phyloP scores from a whole-genome alignment of 345 rosid species.

The Iberis pinnata region DNA sequence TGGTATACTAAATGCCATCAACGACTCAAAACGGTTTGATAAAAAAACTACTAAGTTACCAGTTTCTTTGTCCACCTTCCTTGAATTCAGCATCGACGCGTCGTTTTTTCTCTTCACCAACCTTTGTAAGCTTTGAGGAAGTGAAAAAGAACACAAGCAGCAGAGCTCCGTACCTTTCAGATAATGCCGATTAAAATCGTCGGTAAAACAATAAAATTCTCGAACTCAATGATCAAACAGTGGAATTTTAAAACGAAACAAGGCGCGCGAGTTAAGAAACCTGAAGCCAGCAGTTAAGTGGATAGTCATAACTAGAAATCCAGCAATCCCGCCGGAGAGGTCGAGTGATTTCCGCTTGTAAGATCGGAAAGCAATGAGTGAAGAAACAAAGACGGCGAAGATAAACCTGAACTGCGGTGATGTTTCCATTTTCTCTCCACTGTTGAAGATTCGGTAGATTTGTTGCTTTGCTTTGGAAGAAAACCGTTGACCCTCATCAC shows the following conservation, averaged over 20 bases:
- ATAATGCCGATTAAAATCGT: neutral
- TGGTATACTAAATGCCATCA: too few species aligned
- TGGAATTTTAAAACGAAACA: too few species aligned
- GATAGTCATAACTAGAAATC: slow-evolving; percentile 62
- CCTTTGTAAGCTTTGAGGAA: slow-evolving; percentile 85
- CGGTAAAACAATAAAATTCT: neutral
- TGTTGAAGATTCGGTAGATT: neutral
- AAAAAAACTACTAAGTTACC: too few species aligned
- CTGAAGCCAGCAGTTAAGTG: slow-evolving; percentile 69
- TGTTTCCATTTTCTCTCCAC: slow-evolving; percentile 38
- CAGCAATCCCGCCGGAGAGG: slow-evolving; percentile 71
- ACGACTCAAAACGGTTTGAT: too few species aligned
- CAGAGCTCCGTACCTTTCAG: slow-evolving; percentile 70
- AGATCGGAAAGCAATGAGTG: slow-evolving; percentile 51
- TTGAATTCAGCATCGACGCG: slow-evolving; percentile 70
- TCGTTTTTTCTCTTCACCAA: slow-evolving; percentile 82
- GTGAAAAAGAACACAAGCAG: slow-evolving; percentile 69
- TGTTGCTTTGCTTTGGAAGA: too few species aligned
- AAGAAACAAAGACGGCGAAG: slow-evolving; percentile 43
- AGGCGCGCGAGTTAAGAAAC: slow-evolving; percentile 27
- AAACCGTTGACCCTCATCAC: too few species aligned
- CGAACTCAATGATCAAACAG: neutral
- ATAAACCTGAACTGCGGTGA: slow-evolving; percentile 36
- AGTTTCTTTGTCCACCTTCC: slow-evolving; percentile 93
- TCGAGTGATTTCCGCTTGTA: slow-evolving; percentile 74